Evolutionary conservation across 495 filamentous ascomycete species (phyloP).

Genomic region (Xylaria scruposa): DNA sequence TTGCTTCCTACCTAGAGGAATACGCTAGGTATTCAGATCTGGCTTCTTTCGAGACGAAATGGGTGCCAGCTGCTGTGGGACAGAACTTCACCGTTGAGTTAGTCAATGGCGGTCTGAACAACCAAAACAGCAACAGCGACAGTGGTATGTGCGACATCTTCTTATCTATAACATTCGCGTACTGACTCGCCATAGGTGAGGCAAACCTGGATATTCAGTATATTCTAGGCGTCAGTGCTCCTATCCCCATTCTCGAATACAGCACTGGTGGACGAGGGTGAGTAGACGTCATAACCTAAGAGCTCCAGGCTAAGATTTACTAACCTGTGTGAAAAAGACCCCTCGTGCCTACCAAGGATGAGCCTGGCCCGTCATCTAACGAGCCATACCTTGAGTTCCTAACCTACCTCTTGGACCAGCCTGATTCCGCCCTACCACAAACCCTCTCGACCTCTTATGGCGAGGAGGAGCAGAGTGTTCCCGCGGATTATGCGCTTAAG

Average conservation of each 20-base stretch:
- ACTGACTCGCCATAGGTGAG: conserved; percentile 51
- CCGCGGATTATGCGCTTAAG: conserved; percentile 64
- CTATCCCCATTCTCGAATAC: conserved; percentile 69
- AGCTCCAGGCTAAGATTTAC: background rate
- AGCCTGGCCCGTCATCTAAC: conserved; percentile 61
- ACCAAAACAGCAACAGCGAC: conserved; percentile 54
- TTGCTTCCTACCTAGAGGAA: conserved; percentile 65
- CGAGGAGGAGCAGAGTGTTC: conserved; percentile 74
- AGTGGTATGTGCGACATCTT: conserved; percentile 39
- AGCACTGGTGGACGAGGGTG: conserved; percentile 67
- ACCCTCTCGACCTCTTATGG: conserved; percentile 78
- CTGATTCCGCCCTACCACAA: conserved; percentile 64
- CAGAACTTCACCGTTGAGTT: conserved; percentile 62
- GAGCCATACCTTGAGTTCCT: conserved; percentile 81
- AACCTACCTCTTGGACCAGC: conserved; percentile 51
- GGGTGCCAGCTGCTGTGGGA: conserved; percentile 46
- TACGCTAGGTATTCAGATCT: conserved; percentile 49
- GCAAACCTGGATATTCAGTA: conserved; percentile 80
- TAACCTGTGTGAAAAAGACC: conserved; percentile 37
- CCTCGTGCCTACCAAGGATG: conserved; percentile 67
- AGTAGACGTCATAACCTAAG: conserved; percentile 17
- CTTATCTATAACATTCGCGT: background rate
- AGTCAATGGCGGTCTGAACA: conserved; percentile 62
- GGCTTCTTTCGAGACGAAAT: conserved; percentile 40
- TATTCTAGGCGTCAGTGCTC: conserved; percentile 59